Evolutionary conservation across 2,329 filamentous ascomycete species (phyloP).

Genomic region (Fonsecaea monophora): DNA sequence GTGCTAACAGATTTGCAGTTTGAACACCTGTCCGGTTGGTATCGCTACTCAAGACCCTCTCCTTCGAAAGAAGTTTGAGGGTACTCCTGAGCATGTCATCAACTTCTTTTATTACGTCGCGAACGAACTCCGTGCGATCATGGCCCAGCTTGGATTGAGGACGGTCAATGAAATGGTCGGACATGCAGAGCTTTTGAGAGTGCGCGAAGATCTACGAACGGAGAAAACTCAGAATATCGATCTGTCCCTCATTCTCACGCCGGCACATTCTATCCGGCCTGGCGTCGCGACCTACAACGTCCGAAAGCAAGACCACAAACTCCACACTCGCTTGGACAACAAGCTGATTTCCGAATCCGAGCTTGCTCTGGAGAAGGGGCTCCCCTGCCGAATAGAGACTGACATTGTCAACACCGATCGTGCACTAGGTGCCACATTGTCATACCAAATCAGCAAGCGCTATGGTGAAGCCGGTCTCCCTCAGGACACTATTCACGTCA

Average conservation of each 20-base stretch:
- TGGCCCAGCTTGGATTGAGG: conserved; percentile 93
- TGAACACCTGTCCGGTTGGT: conserved; percentile 87
- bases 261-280: conserved; percentile 92
- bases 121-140: conserved; percentile 94
- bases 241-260: conserved; percentile 87
- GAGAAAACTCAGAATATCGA: conserved; percentile 93
- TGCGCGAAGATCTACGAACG: conserved; percentile 85
- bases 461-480: conserved; percentile 89
- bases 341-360: conserved; percentile 96
- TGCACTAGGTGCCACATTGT: conserved; percentile 89
- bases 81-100: conserved; percentile 93
- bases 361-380: conserved; percentile 89
- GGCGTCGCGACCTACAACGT: conserved; percentile 97
- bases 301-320: conserved; percentile 93
- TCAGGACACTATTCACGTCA: conserved; percentile 92
- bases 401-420: conserved; percentile 97
- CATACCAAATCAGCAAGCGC: conserved; percentile 92
- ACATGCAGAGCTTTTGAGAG: conserved; percentile 82
- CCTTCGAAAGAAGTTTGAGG: conserved; percentile 89
- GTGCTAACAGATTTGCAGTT: conserved; percentile 24
- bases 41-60: conserved; percentile 97
- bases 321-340: conserved; percentile 93
- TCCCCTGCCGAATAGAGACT: conserved; percentile 91
- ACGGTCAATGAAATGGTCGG: conserved; percentile 99
- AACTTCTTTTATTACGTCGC: conserved; percentile 99